Evolutionary conservation across 208 protist species (phyloP), one percentile per base, ranked within the genome.

Genomic region (Leishmania martiniquensis): DNA sequence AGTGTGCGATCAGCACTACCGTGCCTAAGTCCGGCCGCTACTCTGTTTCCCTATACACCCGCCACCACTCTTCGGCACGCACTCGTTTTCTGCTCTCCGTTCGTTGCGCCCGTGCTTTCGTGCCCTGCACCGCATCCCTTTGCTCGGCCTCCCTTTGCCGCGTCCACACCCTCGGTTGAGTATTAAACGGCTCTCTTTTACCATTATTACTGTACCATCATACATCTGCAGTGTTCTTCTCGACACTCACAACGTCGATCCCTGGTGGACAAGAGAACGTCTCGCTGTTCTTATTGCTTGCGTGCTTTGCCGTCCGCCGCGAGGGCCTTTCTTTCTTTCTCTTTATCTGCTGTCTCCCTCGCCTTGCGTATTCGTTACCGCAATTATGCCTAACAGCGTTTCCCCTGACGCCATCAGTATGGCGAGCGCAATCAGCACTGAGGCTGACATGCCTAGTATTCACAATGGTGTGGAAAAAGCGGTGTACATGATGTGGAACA

Each of bases 401-500:
- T 84, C 78, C 17, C 60, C 45, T 20, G 79, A 81, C 52, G 34
- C 65, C 49, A 39, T 7, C 44, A 83, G 83, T 75, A 84, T 84
- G 81, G 62, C 76, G n/a, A 91, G 87, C 45, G 77, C 68, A 29
- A 74, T 67, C 52, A 91, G 83, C 73, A 77, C 62, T 15, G 76
- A 81, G 44, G 65, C 52, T 44, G 78, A 86, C 25, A 55, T 78
- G n/a, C 42, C 65, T 68, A 83, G 80, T 32, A 85, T 94, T 42
- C 89, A 94, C 78, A 55, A 73, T n/a, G 76, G 74, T 22, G 87
- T 89, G 60, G 82, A 89, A 22, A 78, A 86, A 52, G 90, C 93
- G 12, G 92, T 94, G 54, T 77, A 83, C 74, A 83, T 89, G 76
- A 90, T 88, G 75, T 98, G 94, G 93, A 96, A 96, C 77, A 96